Evolutionary conservation across 2,329 filamentous ascomycete genomes (phyloP).

Genomic region (Ceratocystis cubensis): DNA sequence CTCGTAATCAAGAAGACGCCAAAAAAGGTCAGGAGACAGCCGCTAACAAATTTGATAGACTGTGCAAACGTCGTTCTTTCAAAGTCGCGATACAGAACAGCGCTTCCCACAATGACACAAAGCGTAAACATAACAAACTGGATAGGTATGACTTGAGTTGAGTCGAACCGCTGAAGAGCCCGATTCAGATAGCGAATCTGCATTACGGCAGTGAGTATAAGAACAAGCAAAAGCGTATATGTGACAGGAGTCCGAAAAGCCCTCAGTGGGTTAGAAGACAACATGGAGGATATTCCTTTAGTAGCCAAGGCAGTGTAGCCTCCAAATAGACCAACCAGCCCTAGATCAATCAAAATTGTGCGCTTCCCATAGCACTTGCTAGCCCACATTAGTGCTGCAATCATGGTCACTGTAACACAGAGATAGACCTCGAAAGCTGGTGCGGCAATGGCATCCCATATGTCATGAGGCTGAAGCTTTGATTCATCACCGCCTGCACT

Average conservation of each 20-base stretch:
- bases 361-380: slow-evolving; percentile 74
- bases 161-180: slow-evolving; percentile 79
- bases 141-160: slow-evolving; percentile 93
- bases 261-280: slow-evolving; percentile 80
- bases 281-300: slow-evolving; percentile 88
- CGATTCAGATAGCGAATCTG: slow-evolving; percentile 95
- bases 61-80: slow-evolving; percentile 64
- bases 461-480: slow-evolving; percentile 78
- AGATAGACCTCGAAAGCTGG: slow-evolving; percentile 88
- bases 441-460: slow-evolving; percentile 77
- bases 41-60: slow-evolving; percentile 74
- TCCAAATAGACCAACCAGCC: slow-evolving; percentile 84
- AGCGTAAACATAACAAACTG: slow-evolving; percentile 96
- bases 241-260: slow-evolving; percentile 86
- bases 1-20: slow-evolving; percentile 97
- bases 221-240: slow-evolving; percentile 67
- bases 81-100: slow-evolving; percentile 88
- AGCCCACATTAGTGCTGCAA: slow-evolving; percentile 63
- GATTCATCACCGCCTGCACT: slow-evolving; percentile 82
- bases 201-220: slow-evolving; percentile 79
- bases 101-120: slow-evolving; percentile 87
- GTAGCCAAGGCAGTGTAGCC: slow-evolving; percentile 95
- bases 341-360: slow-evolving; percentile 82
- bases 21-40: slow-evolving; percentile 83
- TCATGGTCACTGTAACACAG: slow-evolving; percentile 60